A percentile compares a stretch with the other conserved stretches of the same genome.
phyloP scores from a whole-genome alignment of 2,329 filamentous ascomycete genomes.

The Epichloe uncinata region DNA sequence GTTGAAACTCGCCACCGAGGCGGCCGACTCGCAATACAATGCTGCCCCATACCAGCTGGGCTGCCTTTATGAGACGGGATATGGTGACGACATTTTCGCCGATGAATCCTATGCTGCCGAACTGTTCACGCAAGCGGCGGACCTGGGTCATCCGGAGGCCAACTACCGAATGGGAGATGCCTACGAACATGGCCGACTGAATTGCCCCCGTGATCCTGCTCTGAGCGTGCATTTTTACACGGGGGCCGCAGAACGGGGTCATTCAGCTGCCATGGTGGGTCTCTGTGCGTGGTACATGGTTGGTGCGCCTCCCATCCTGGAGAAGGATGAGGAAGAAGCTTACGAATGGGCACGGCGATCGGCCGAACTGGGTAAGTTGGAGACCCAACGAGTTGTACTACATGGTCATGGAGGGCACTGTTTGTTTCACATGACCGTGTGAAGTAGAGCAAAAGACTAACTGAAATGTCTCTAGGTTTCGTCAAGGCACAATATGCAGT shows the following conservation, averaged over 20 bases:
- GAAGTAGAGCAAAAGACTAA: background rate
- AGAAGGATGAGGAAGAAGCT: slow-evolving; percentile 91
- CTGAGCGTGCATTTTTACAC: slow-evolving; percentile 97
- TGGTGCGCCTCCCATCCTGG: slow-evolving; percentile 78
- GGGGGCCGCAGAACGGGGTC: slow-evolving; percentile 70
- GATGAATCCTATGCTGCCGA: slow-evolving; percentile 86
- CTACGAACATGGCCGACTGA: slow-evolving; percentile 82
- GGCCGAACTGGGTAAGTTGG: slow-evolving; percentile 62
- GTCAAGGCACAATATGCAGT: slow-evolving; percentile 82
- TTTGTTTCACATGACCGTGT: background rate
- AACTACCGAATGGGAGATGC: slow-evolving; percentile 86
- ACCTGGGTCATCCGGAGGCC: slow-evolving; percentile 78
- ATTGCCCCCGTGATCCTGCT: slow-evolving; percentile 80
- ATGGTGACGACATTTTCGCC: slow-evolving; percentile 84
- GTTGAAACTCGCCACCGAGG: slow-evolving; percentile 85
- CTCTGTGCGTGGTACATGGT: slow-evolving; percentile 98
- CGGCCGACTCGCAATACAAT: slow-evolving; percentile 85
- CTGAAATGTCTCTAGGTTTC: slow-evolving; percentile 33
- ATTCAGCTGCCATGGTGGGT: slow-evolving; percentile 90
- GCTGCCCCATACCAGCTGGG: slow-evolving; percentile 84
- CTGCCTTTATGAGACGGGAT: slow-evolving; percentile 80
- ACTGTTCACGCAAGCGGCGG: slow-evolving; percentile 85
- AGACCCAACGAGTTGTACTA: no score
- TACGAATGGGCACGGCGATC: slow-evolving; percentile 91
- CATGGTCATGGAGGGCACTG: fast-evolving